Evolutionary conservation across 148 eudicot genomes (phyloP), one percentile per base, ranked within the genome.

Genomic region (Dianthus caryophyllus): DNA sequence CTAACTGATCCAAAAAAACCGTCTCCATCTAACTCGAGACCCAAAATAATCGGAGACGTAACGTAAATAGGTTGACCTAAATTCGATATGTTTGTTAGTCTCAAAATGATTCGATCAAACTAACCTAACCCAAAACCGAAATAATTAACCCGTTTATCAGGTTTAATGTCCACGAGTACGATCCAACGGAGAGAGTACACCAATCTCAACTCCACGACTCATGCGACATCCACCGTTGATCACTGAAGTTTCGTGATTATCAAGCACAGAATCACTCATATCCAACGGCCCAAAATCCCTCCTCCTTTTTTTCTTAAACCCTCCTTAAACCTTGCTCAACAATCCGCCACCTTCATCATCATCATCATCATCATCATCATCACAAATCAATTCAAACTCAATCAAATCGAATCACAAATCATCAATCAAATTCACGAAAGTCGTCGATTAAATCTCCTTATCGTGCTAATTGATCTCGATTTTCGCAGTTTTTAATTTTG

Each of bases 321-420:
- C 75, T 65, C 7, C 62, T 71, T 33, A 76, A 76, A 76, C 79
- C 75, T 71, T 65, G 75, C 43, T 31, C 68, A 65, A 65, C 79
- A 71, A 71, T 67, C 71, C 62, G 69, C 25, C 69, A 15, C 21
- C 0, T 33, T n/a, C 9, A 38, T 25, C 1, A 48, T 12, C 1
- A 68, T 5, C 1, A 48, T 38, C 3, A 26, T 18, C 38, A 33
- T 33, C 38, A 33, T 41, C 33, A 36, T 43, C 14, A 60, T 41
- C 33, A 36, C 44, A 7, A 60, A 60, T 6, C 44, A 41, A 33
- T n/a, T 33, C 38, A 33, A n/a, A n/a, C n/a, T 33, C 38, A 33
- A 33, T 33, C 38, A 30, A 2, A 16, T 4, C 49, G 12, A 0
- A 48, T 12, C 1, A 68, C 2, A 6, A 48, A 33, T 41, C 33